Evolutionary conservation across 208 protist genomes (phyloP).

Genomic region (Trypanosoma cruzi): DNA sequence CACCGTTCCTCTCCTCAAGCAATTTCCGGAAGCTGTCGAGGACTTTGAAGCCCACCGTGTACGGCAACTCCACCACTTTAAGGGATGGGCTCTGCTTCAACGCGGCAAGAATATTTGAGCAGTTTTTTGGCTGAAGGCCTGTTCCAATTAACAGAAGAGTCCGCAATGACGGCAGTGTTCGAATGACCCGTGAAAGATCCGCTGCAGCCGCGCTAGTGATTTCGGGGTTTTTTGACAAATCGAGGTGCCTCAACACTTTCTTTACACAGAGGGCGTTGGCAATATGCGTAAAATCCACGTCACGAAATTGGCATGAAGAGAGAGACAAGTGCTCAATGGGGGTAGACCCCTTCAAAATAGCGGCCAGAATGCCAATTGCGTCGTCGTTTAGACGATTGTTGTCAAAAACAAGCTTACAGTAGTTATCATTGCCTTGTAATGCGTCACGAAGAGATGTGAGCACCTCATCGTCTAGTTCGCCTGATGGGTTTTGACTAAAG

Average conservation of each 20-base stretch:
- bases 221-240: slow-evolving; percentile 67
- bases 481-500: slow-evolving; percentile 57
- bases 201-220: slow-evolving; percentile 53
- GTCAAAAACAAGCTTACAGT: slow-evolving; percentile 52
- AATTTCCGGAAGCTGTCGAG: slow-evolving; percentile 20
- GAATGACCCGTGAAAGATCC: slow-evolving; percentile 45
- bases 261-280: slow-evolving; percentile 41
- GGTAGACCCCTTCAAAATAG: slow-evolving; percentile 55
- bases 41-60: slow-evolving; percentile 65
- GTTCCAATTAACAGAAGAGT: slow-evolving; percentile 50
- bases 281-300: slow-evolving; percentile 71
- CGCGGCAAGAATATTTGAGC: slow-evolving; percentile 38
- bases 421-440: slow-evolving; percentile 56
- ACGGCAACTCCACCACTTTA: slow-evolving; percentile 64
- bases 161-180: slow-evolving; percentile 36
- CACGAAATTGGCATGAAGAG: slow-evolving; percentile 51
- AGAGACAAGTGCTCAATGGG: slow-evolving; percentile 55
- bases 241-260: slow-evolving; percentile 36
- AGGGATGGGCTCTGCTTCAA: slow-evolving; percentile 40
- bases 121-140: slow-evolving; percentile 33
- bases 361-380: slow-evolving; percentile 53
- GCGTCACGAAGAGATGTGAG: slow-evolving; percentile 50
- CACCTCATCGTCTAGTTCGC: slow-evolving; percentile 48
- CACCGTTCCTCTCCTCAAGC: slow-evolving; percentile 10
- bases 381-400: slow-evolving; percentile 65